Evolutionary conservation across 2,329 filamentous ascomycete species (phyloP), one percentile per base, ranked within the genome.

Genomic region (Knoxdaviesia proteae): DNA sequence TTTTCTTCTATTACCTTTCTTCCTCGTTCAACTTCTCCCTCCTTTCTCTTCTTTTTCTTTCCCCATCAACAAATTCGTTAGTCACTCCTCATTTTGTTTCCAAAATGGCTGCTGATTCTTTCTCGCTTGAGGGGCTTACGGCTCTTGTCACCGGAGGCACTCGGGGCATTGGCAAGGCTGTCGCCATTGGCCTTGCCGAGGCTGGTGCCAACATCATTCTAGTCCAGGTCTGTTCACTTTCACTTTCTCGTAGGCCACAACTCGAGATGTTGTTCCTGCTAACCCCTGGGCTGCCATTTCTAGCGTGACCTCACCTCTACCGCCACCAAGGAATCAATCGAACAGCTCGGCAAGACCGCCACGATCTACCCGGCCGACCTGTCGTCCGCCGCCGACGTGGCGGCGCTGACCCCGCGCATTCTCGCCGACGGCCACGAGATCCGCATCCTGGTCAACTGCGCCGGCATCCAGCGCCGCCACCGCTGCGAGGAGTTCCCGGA

Each of bases 371-470:
- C 67, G 1, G 75, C 74, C 11, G 80, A 88, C 59, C 72, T 87
- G 31, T 64, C 74, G 36, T 74, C 68, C 3, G 56, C 63, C n/a
- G 52, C 61, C 20, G 71, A 74, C 29, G 75, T 86, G 43, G 61
- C 67, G n/a, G 58, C 61, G 0, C 65, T 87, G 2, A 61, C 74
- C 1, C 71, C 77, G 30, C 60, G 61, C 20, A 58, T 86, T 44
- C 62, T 82, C n/a, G 60, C 64, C 37, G 72, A 77, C 52, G 70
- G 69, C 40, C 67, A 76, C 55, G 54, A 73, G 54, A 73, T 92
- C 48, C 71, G 82, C 54, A 82, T 92, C 53, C 71, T 93, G 6
- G 63, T 93, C 51, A 93, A 87, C 62, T 88, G 82, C 61, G 86
- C 81, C 11, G 86, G 86, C 31, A 87, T 93, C 54, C 86, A 93